phyloP scores from a whole-genome alignment of 164 flowering plant genomes.

The Echeveria elegans region DNA sequence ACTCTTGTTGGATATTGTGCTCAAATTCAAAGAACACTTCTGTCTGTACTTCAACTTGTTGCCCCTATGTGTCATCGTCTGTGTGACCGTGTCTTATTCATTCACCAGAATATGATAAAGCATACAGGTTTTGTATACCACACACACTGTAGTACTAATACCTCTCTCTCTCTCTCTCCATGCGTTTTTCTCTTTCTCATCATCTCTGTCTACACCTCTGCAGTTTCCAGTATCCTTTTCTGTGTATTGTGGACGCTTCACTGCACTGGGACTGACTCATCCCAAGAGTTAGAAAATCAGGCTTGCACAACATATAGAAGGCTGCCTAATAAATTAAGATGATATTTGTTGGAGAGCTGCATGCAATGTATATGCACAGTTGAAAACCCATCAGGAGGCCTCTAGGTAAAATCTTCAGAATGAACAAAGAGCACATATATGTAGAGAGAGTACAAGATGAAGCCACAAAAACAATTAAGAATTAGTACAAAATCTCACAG shows the following conservation, averaged over 20 bases:
- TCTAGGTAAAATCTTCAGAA: background rate
- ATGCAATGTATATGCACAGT: background rate
- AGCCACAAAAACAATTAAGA: background rate
- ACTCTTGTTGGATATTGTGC: background rate
- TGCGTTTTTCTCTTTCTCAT: background rate
- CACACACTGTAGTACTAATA: no score
- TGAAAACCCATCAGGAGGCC: background rate
- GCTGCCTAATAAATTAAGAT: background rate
- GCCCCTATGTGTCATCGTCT: background rate
- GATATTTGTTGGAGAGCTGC: background rate
- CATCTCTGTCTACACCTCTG: background rate
- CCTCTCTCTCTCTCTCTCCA: conserved; percentile 1
- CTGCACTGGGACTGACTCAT: background rate
- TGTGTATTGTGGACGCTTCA: conserved; percentile 1
- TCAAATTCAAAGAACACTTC: background rate
- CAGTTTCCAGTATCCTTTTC: background rate
- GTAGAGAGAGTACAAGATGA: background rate
- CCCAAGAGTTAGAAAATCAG: background rate
- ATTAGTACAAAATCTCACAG: background rate
- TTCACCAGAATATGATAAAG: background rate
- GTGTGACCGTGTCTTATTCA: background rate
- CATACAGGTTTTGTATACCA: background rate
- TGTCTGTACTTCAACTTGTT: conserved; percentile 2
- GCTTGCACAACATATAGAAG: background rate
- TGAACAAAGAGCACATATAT: background rate